Percentiles rank a stretch among this genome's conserved stretches.
Conservation (phyloP, 176 grass and related monocot genomes). For the Rhynchospora pubera region DNA sequence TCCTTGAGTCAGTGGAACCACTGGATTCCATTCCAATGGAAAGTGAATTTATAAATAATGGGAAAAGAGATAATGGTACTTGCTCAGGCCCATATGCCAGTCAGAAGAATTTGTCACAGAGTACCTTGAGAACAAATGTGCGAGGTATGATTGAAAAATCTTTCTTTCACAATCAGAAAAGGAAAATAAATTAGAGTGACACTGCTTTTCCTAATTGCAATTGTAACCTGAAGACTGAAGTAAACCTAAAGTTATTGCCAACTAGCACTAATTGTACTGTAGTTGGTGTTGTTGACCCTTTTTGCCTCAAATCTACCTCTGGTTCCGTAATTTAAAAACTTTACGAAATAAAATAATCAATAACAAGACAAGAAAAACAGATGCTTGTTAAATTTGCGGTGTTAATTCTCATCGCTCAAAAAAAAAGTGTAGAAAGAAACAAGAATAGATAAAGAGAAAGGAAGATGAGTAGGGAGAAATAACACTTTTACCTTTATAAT, state of each 20-base stretch:
- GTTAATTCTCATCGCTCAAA: background rate
- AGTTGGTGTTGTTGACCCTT: background rate
- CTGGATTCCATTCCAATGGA: slow-evolving; percentile 64
- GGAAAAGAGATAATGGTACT: slow-evolving; percentile 26
- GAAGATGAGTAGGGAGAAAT: background rate
- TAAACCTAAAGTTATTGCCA: background rate
- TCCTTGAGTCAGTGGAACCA: slow-evolving; percentile 38
- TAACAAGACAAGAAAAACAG: background rate
- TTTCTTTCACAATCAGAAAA: slow-evolving; percentile 24
- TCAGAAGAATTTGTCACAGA: slow-evolving; percentile 29
- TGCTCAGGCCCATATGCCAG: slow-evolving; percentile 19
- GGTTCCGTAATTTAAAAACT: background rate
- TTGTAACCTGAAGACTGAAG: background rate
- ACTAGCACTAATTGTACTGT: background rate
- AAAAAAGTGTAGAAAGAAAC: background rate
- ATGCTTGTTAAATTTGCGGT: background rate
- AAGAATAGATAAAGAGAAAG: no score
- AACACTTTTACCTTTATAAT: background rate
- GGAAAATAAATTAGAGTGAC: slow-evolving; percentile 19
- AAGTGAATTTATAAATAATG: slow-evolving; percentile 42
- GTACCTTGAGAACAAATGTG: slow-evolving; percentile 28
- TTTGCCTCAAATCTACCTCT: background rate
- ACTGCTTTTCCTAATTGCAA: slow-evolving; percentile 9
- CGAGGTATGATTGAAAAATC: slow-evolving; percentile 20
- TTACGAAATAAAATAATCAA: background rate